Evolutionary conservation across 352 stramenopile species (phyloP), one percentile per base, ranked within the genome.

Genomic region (Globisporangium polare): DNA sequence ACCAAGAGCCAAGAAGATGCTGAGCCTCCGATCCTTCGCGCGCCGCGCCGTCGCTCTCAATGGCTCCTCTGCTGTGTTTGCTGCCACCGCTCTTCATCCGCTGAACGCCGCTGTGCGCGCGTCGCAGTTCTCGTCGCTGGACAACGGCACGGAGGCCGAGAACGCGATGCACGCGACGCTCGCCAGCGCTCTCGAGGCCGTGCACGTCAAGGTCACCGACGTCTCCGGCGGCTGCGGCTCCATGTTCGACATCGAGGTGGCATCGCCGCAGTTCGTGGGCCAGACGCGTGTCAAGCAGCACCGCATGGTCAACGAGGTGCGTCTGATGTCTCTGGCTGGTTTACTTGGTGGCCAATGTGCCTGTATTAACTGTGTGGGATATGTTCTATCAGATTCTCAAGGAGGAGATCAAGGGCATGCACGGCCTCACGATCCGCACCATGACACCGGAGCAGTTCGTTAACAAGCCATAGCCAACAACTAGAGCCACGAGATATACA

Each of bases 211-310:
- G 51, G 86, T 96, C 26, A 75, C 80, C 24, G 88, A 96, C 69
- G 85, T 96, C 27, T 95, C 88, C 18, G 89, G 89, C 58, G 89
- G 89, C 58, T 96, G 89, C 61, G 89, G 89, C 59, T 88, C 84
- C 64, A 95, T 95, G 84, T 96, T 89, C 67, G 77, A 96, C 63
- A 79, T 96, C 42, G 80, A 95, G 61, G 85, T 96, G 22, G 83
- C 77, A 35, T 96, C 89, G 18, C 60, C 83, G 33, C 74, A 82
- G 43, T 96, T 96, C 31, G 69, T 68, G 3, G 86, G 86, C 24
- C 80, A 95, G 67, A 83, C 77, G 64, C 88, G 85, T 65, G 81
- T 96, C 67, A 90, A 92, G 72, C 88, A 96, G 72, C 86, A 94
- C 66, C 80, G 89, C 35, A 80, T 95, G 65, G 88, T 96, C 18